phyloP scores from a whole-genome alignment of 2,329 filamentous ascomycete genomes.

The Fusarium oligoseptatum region DNA sequence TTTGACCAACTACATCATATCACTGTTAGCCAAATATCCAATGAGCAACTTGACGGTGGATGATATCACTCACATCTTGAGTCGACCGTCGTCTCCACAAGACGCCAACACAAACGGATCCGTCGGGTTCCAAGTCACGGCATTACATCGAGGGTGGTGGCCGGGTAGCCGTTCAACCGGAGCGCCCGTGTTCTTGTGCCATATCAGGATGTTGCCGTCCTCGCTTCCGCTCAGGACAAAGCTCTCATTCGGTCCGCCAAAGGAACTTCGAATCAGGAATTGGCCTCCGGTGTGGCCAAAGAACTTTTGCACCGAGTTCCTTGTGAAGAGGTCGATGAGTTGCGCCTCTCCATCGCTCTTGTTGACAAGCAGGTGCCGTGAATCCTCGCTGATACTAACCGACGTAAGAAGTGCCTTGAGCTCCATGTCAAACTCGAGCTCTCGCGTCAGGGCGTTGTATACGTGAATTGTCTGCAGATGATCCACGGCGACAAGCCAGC shows the following conservation, averaged over 20 bases:
- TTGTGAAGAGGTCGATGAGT: constrained; percentile 81
- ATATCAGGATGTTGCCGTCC: constrained; percentile 83
- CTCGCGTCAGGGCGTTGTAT: constrained; percentile 82
- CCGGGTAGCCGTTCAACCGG: constrained; percentile 82
- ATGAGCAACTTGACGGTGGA: background rate
- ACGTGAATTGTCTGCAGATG: constrained; percentile 79
- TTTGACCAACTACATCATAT: constrained; percentile 47
- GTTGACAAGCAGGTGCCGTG: constrained; percentile 85
- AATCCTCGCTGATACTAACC: constrained; percentile 84
- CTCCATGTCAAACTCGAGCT: constrained; percentile 80
- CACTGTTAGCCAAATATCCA: constrained; percentile 10
- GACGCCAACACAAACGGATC: constrained; percentile 90
- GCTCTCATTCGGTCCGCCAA: constrained; percentile 91
- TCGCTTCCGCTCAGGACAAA: constrained; percentile 95
- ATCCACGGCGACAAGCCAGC: constrained; percentile 83
- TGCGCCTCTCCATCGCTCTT: constrained; percentile 82
- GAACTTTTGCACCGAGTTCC: constrained; percentile 80
- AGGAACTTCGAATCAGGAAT: constrained; percentile 84
- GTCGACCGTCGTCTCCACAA: constrained; percentile 86
- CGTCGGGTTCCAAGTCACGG: constrained; percentile 88
- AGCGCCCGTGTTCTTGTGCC: constrained; percentile 86
- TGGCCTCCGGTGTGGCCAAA: constrained; percentile 80
- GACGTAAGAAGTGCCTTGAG: constrained; percentile 78
- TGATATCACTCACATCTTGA: constrained; percentile 79
- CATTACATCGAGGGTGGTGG: constrained; percentile 84